Evolutionary conservation across 148 eudicot species (phyloP).

Genomic region (Linanthus parryae): DNA sequence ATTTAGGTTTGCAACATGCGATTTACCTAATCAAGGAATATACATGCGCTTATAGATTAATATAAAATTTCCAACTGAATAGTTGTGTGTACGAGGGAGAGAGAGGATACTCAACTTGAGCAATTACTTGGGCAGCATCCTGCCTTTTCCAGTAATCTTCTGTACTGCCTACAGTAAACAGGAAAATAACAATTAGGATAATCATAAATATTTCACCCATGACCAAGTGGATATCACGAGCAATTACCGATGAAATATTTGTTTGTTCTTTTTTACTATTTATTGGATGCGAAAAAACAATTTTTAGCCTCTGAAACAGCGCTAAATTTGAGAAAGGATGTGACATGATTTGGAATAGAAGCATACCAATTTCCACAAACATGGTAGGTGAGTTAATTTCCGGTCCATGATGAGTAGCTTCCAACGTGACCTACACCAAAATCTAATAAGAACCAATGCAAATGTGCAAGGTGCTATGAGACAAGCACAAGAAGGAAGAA

Average conservation of each 20-base stretch:
- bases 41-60: not conserved
- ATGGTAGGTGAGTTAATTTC: constrained; percentile 52
- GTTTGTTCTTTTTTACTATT: too few relatives aligned
- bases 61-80: not conserved
- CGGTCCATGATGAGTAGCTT: constrained; percentile 76
- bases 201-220: constrained; percentile 6
- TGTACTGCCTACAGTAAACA: constrained; percentile 26
- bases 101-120: constrained; percentile 43
- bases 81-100: too few relatives aligned
- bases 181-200: not conserved
- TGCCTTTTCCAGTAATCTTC: constrained; percentile 63
- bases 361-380: constrained; percentile 62
- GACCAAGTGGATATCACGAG: not conserved
- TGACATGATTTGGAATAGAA: not conserved
- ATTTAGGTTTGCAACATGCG: not conserved
- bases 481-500: too few relatives aligned
- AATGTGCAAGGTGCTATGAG: not conserved
- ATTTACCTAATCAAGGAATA: not conserved
- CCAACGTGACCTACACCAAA: constrained; percentile 56
- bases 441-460: not conserved
- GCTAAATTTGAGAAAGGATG: too few relatives aligned
- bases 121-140: constrained; percentile 66
- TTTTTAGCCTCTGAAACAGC: too few relatives aligned
- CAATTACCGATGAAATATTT: too few relatives aligned
- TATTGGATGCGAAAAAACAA: too few relatives aligned